Conservation (phyloP, 106 monocot species). For the Alisma plantagoaquatica region DNA sequence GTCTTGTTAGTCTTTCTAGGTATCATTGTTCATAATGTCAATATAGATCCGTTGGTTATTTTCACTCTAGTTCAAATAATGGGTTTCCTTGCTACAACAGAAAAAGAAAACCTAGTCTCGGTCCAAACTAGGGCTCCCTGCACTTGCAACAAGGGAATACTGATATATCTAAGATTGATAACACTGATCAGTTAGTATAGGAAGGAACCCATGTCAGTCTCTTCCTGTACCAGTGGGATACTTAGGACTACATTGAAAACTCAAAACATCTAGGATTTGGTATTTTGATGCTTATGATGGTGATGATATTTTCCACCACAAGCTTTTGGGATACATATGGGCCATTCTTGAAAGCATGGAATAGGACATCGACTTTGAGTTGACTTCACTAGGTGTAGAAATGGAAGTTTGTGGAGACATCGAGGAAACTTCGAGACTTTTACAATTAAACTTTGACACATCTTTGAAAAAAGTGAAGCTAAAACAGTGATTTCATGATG, state of each 20-base stretch:
- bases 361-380: too few relatives aligned
- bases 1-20: constrained; percentile 30
- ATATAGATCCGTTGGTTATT: constrained; percentile 90
- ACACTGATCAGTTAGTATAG: constrained; percentile 32
- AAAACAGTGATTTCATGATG: too few relatives aligned
- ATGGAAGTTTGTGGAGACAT: too few relatives aligned
- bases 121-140: too few relatives aligned
- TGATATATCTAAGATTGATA: constrained; percentile 8
- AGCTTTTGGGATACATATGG: constrained; percentile 74
- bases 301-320: constrained; percentile 79
- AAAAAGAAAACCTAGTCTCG: constrained; percentile 11
- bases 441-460: too few relatives aligned
- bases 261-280: constrained; percentile 46
- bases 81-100: constrained; percentile 67
- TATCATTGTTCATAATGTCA: constrained; percentile 63
- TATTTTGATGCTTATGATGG: constrained; percentile 98
- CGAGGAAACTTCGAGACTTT: too few relatives aligned
- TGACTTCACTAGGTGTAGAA: too few relatives aligned
- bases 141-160: too few relatives aligned
- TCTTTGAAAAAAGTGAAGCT: too few relatives aligned
- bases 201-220: constrained; percentile 34
- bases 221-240: constrained; percentile 56
- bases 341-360: constrained; percentile 52
- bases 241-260: constrained; percentile 47
- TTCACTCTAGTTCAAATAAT: constrained; percentile 67